A percentile compares a stretch with the other conserved stretches of the same genome.
Evolutionary conservation across 441 rosid species (phyloP).

Genomic region (Dalechampia spathulata): DNA sequence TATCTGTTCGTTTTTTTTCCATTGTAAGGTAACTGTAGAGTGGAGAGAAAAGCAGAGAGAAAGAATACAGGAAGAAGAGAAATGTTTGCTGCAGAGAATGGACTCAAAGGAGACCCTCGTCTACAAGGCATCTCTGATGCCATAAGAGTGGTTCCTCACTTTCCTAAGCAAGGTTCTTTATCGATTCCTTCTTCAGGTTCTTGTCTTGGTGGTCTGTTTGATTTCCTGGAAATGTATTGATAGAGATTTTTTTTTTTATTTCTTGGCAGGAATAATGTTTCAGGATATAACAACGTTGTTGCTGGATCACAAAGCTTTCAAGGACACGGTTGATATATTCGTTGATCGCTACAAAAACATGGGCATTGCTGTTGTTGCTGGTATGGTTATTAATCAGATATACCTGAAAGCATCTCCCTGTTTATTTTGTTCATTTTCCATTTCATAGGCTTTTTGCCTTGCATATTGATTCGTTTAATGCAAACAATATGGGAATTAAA

Average conservation of each 20-base stretch:
- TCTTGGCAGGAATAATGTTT: slow-evolving; percentile 80
- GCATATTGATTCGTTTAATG: too few relatives aligned
- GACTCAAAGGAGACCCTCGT: slow-evolving; percentile 72
- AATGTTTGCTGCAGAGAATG: slow-evolving; percentile 65
- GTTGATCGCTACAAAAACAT: slow-evolving; percentile 91
- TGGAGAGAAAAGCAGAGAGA: background rate
- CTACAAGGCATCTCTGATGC: slow-evolving; percentile 66
- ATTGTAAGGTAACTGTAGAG: too few relatives aligned
- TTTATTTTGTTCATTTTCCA: too few relatives aligned
- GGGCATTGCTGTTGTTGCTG: slow-evolving; percentile 93
- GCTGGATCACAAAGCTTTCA: slow-evolving; percentile 83
- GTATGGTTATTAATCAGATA: slow-evolving; percentile 27
- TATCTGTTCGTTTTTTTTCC: too few relatives aligned
- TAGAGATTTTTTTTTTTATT: background rate
- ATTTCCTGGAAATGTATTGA: background rate
- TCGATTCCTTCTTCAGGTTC: background rate
- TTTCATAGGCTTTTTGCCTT: too few relatives aligned
- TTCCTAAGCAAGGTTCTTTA: slow-evolving; percentile 65
- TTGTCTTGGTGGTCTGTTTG: background rate
- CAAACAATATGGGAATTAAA: too few relatives aligned
- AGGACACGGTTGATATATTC: slow-evolving; percentile 83
- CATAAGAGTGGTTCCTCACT: slow-evolving; percentile 85
- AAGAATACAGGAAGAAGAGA: background rate
- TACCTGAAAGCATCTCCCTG: too few relatives aligned
- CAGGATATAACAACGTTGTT: slow-evolving; percentile 90